Evolutionary conservation across 164 flowering plant genomes (phyloP).

Genomic region (Vitis vinifera): ASM3070453v1 NC_081818.1:4003001-4003500

Average conservation of each 20-base stretch:
- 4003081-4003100: too few species aligned
- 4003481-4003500: slow-evolving; percentile 83
- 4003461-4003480: slow-evolving; percentile 89
- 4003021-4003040: too few species aligned
- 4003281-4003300: background rate
- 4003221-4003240: slow-evolving; percentile 65
- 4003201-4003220: slow-evolving; percentile 35
- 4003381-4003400: background rate
- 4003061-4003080: too few species aligned
- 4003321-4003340: background rate
- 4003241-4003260: slow-evolving; percentile 73
- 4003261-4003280: slow-evolving; percentile 96
- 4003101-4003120: too few species aligned
- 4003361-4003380: too few species aligned
- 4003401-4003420: slow-evolving; percentile 61
- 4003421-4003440: slow-evolving; percentile 90
- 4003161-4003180: slow-evolving; percentile 49
- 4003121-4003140: slow-evolving; percentile 31
- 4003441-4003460: slow-evolving; percentile 91
- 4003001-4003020: slow-evolving; percentile 44
- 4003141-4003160: slow-evolving; percentile 61
- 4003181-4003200: slow-evolving; percentile 87
- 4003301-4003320: too few species aligned
- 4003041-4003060: too few species aligned
- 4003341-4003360: background rate